Conservation (phyloP, 768 basidiomycete species). For the Dictyophora rubrovolvata region DNA sequence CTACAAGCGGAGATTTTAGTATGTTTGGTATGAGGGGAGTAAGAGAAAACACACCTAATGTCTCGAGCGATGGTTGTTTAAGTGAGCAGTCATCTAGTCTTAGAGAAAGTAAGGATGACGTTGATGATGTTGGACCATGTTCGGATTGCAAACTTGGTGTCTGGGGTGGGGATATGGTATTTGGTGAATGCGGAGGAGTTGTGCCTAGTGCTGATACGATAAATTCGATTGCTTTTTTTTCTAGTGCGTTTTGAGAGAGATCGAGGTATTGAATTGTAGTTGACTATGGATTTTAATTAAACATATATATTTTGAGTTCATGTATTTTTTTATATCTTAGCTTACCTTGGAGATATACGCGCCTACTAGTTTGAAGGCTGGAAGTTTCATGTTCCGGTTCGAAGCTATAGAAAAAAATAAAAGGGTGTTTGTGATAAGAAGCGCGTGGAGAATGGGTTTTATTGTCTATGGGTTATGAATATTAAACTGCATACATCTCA, state of each 20-base stretch:
- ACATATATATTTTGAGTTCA: too few relatives aligned
- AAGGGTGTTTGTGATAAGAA: slow-evolving; percentile 73
- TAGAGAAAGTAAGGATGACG: slow-evolving; percentile 49
- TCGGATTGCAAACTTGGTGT: slow-evolving; percentile 34
- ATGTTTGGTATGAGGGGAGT: background rate
- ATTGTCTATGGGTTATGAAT: slow-evolving; percentile 38
- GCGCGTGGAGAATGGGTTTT: slow-evolving; percentile 83
- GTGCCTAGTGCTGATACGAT: slow-evolving; percentile 57
- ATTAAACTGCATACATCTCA: background rate
- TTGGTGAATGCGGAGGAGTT: slow-evolving; percentile 14
- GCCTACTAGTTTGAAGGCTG: slow-evolving; percentile 71
- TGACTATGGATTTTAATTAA: slow-evolving; percentile 41
- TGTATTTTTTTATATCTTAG: background rate
- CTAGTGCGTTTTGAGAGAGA: slow-evolving; percentile 74
- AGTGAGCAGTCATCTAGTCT: slow-evolving; percentile 81
- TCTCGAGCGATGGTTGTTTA: slow-evolving; percentile 64
- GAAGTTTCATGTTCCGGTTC: slow-evolving; percentile 67
- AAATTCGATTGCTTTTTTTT: slow-evolving; percentile 77
- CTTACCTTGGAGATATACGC: slow-evolving; percentile 67
- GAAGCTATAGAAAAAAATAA: slow-evolving; percentile 80
- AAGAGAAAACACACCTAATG: slow-evolving; percentile 48
- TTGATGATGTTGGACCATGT: background rate
- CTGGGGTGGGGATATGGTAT: slow-evolving; percentile 9
- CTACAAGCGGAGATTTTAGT: slow-evolving; percentile 26
- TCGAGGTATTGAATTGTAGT: slow-evolving; percentile 78